phyloP scores from a whole-genome alignment of 139 green algal species.

The Pleodorina starrii region DNA sequence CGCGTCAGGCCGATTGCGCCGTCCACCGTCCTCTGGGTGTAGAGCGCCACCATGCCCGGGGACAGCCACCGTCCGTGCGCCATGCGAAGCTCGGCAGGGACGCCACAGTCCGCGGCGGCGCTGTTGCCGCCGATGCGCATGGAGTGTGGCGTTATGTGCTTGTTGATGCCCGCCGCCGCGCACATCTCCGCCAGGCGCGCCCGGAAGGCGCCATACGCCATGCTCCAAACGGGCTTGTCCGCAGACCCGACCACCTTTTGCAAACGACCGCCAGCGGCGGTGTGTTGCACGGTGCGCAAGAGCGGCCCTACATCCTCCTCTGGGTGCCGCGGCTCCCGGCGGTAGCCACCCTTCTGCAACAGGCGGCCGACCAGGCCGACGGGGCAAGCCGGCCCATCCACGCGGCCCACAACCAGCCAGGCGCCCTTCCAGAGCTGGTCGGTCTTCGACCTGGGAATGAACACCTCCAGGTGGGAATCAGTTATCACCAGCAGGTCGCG shows the following conservation, averaged over 20 bases:
- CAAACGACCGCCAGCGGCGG: background rate
- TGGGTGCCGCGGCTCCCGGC: background rate
- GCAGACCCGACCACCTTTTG: background rate
- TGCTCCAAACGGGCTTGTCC: background rate
- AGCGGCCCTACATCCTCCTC: constrained; percentile 6
- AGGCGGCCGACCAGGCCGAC: background rate
- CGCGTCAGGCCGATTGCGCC: background rate
- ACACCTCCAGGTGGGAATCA: background rate
- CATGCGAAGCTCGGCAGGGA: background rate
- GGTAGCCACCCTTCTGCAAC: background rate
- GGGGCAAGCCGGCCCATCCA: background rate
- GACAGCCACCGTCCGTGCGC: constrained; percentile 4
- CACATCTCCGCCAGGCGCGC: background rate
- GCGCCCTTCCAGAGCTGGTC: background rate
- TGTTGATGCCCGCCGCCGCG: background rate
- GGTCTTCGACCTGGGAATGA: constrained; percentile 16
- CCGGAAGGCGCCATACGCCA: background rate
- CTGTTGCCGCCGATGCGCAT: constrained; percentile 20
- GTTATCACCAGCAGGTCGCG: background rate
- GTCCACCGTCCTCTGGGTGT: background rate
- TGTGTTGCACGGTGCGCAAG: background rate
- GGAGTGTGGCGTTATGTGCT: background rate
- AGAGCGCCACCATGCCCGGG: background rate
- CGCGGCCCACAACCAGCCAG: background rate
- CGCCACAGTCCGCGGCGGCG: background rate